Evolutionary conservation across 2,329 filamentous ascomycete genomes (phyloP), one percentile per base, ranked within the genome.

Genomic region (Seiridium unicorne): DNA sequence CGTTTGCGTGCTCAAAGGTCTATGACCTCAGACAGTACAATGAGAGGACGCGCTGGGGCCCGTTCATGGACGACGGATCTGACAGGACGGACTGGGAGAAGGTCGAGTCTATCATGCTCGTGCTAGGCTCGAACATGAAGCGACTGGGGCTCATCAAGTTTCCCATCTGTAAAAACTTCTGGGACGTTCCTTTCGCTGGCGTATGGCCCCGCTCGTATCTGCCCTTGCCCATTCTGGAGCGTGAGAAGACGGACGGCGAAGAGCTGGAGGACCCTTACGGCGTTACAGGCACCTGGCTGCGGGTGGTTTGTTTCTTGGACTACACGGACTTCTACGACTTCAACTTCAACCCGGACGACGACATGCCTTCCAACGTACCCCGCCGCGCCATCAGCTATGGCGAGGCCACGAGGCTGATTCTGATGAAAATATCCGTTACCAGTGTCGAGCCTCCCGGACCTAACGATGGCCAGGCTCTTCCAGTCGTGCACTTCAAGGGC

Each of bases 31-130:
- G 90, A 1, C 81, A 88, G 64, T 91, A 92, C 72, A 89, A 84
- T 0, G 70, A 76, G 2, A 71, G 73, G 34, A 88, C 83, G 1
- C 71, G 79, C 42, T 93, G 90, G 90, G 91, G 91, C 0, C 91
- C 91, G 0, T 93, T 91, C 67, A 76, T 82, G 68, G 77, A 84
- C 55, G 89, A 93, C 68, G 84, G 82, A 1, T 81, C 78, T 2
- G 81, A 78, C 57, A 73, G 74, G 4, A 87, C 91, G 0, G 90
- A 94, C 72, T 94, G 91, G 91, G 89, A 93, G 73, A 91, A 90
- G 75, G 76, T 93, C 9, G 90, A 93, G 73, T 87, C 89, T 7
- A 84, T 92, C 58, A 84, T 92, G 79, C 77, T 93, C 3, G 85
- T 89, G 2, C 73, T 93, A 3, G 83, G 83, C 3, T 80, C 83